Evolutionary conservation across 441 rosid genomes (phyloP).

Genomic region (Adansonia madagascariensis): DNA sequence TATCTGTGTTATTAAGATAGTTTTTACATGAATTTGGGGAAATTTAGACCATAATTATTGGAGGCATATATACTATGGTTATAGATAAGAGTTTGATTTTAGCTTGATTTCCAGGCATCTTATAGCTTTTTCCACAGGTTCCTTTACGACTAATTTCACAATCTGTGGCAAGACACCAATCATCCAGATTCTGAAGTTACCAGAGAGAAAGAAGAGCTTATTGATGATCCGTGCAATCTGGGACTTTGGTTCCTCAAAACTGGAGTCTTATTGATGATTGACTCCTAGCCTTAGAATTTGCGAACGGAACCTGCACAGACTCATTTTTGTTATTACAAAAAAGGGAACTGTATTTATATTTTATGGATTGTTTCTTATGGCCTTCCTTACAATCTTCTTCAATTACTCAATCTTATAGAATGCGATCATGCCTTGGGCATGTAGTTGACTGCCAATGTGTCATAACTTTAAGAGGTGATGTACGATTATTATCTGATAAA

Average conservation of each 20-base stretch:
- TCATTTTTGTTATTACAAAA: constrained; percentile 81
- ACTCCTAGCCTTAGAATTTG: constrained; percentile 64
- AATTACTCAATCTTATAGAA: constrained; percentile 30
- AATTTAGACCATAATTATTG: constrained; percentile 21
- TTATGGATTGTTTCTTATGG: constrained; percentile 49
- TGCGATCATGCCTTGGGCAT: not conserved
- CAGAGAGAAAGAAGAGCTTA: constrained; percentile 81
- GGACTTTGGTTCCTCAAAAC: constrained; percentile 69
- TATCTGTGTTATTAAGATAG: constrained; percentile 19
- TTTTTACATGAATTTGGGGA: constrained; percentile 18
- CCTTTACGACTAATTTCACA: constrained; percentile 47
- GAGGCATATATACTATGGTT: constrained; percentile 21
- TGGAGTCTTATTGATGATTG: constrained; percentile 69
- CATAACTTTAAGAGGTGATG: constrained; percentile 6
- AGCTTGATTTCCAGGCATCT: constrained; percentile 30
- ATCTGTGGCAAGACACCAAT: constrained; percentile 76
- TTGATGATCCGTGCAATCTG: constrained; percentile 80
- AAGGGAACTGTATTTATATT: constrained; percentile 60
- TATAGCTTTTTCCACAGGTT: constrained; percentile 40
- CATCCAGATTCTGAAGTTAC: constrained; percentile 94
- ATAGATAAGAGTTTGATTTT: constrained; percentile 31
- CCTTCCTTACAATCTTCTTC: constrained; percentile 45
- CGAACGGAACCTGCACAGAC: constrained; percentile 91
- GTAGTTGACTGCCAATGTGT: not conserved
- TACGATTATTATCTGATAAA: constrained; percentile 12